A percentile compares a stretch with the other conserved stretches of the same genome.
These are phyloP conservation scores for Bidens hawaiensis DNA, from an alignment of 140 eudicot genomes.

Conservation along the genomic window DNA sequence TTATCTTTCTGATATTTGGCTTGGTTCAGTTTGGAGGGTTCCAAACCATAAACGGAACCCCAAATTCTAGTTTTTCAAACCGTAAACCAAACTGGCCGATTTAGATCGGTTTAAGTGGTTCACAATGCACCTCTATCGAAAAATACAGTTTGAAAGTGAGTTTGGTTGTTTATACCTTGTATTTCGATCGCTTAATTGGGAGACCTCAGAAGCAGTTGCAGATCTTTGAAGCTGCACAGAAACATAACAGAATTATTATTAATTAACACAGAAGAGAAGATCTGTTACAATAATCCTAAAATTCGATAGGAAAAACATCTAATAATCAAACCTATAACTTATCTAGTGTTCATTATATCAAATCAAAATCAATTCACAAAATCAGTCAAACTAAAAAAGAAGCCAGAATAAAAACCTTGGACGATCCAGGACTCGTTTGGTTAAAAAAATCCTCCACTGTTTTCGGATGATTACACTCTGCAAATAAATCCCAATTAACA, in stretches of 20 bases:
- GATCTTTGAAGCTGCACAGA: slow-evolving; percentile 48
- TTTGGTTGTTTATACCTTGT: slow-evolving; percentile 38
- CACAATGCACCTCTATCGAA: not conserved
- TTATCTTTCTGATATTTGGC: too few relatives aligned
- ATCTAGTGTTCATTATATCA: too few relatives aligned
- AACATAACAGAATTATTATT: not conserved
- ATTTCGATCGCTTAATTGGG: slow-evolving; percentile 43
- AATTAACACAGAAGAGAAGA: not conserved
- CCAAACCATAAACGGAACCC: not conserved
- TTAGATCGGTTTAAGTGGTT: not conserved
- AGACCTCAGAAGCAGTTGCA: slow-evolving; percentile 46
- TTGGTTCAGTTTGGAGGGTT: not conserved
- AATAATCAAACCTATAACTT: too few relatives aligned
- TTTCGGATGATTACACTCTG: slow-evolving; percentile 93
- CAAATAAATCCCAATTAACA: slow-evolving; percentile 2
- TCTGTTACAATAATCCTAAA: not conserved
- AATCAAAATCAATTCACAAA: too few relatives aligned
- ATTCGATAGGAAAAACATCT: too few relatives aligned
- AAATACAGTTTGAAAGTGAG: not conserved
- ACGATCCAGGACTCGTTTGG: slow-evolving; percentile 30
- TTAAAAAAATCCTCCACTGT: slow-evolving; percentile 70
- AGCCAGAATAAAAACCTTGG: slow-evolving; percentile 29
- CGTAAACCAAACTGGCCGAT: not conserved
- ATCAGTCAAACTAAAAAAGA: too few relatives aligned
- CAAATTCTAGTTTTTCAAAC: not conserved